phyloP scores from a whole-genome alignment of 106 monocot species.

The Dendrobium chrysotoxum region DNA sequence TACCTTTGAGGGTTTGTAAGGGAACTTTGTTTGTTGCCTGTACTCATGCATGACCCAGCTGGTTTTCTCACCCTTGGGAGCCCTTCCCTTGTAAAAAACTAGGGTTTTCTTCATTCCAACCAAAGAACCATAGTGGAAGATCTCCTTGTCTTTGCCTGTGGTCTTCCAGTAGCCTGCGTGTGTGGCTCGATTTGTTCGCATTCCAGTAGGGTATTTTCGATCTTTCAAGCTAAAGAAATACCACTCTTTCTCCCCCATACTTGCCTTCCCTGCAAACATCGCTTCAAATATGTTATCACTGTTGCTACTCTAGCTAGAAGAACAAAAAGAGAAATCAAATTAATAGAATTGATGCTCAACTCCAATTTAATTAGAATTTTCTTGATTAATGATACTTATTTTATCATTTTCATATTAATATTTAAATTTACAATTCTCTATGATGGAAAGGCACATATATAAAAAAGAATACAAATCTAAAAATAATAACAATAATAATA shows the following conservation, averaged over 20 bases:
- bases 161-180: conserved; percentile 74
- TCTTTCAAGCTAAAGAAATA: conserved; percentile 79
- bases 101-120: conserved; percentile 88
- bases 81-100: conserved; percentile 81
- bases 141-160: conserved; percentile 81
- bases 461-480: no score
- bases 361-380: no score
- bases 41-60: conserved; percentile 93
- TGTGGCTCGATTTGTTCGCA: conserved; percentile 69
- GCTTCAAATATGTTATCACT: no score
- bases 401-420: no score
- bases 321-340: background rate
- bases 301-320: no score
- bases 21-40: conserved; percentile 37
- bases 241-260: conserved; percentile 78
- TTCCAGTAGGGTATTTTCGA: conserved; percentile 67
- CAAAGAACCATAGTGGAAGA: conserved; percentile 38
- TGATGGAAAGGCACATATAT: no score
- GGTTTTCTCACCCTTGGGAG: conserved; percentile 74
- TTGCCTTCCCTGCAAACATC: conserved; percentile 44
- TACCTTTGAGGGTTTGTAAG: conserved; percentile 56
- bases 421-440: no score
- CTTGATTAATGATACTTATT: no score
- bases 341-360: background rate
- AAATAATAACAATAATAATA: no score